Evolutionary conservation across 2,329 filamentous ascomycete species (phyloP).

Genomic region (Penicillium sclerotigenum): DNA sequence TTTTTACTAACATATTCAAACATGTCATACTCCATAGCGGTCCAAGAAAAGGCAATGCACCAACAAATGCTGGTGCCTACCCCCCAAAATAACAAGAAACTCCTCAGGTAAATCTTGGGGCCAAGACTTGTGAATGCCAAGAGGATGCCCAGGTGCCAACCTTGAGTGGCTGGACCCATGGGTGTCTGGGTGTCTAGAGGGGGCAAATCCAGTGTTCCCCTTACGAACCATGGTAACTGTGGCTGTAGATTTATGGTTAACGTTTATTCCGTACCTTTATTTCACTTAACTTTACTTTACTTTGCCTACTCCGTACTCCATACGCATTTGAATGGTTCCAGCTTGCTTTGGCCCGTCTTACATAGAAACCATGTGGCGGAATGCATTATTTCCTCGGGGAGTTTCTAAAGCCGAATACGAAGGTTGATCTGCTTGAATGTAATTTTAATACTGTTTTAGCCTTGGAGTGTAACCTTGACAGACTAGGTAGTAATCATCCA

Average conservation of each 20-base stretch:
- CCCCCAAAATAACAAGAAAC: neutral
- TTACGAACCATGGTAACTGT: slow-evolving; percentile 16
- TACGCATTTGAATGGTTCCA: slow-evolving; percentile 2
- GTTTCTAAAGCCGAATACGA: slow-evolving; percentile 22
- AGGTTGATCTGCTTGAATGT: neutral
- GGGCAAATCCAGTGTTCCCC: slow-evolving; percentile 10
- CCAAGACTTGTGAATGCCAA: slow-evolving; percentile 19
- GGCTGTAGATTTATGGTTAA: slow-evolving; percentile 2
- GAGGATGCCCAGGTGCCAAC: slow-evolving; percentile 7
- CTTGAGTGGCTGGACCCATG: slow-evolving; percentile 2
- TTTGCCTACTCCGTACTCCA: no score
- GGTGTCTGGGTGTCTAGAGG: neutral
- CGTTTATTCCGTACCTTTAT: slow-evolving; percentile 9
- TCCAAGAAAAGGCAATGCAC: neutral
- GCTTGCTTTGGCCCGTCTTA: slow-evolving; percentile 9
- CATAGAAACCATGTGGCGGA: slow-evolving; percentile 23
- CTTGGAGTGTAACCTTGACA: neutral
- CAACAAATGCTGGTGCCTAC: slow-evolving; percentile 13
- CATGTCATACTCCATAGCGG: neutral
- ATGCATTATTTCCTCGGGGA: slow-evolving; percentile 18
- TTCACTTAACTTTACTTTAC: slow-evolving; percentile 1
- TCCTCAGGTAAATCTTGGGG: neutral
- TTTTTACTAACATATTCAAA: neutral
- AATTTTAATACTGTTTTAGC: neutral
- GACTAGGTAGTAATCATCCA: neutral